A percentile compares a stretch with the other conserved stretches of the same genome.
phyloP scores from a whole-genome alignment of 2,329 filamentous ascomycete species.

The Pseudocercospora fijiensis region DNA sequence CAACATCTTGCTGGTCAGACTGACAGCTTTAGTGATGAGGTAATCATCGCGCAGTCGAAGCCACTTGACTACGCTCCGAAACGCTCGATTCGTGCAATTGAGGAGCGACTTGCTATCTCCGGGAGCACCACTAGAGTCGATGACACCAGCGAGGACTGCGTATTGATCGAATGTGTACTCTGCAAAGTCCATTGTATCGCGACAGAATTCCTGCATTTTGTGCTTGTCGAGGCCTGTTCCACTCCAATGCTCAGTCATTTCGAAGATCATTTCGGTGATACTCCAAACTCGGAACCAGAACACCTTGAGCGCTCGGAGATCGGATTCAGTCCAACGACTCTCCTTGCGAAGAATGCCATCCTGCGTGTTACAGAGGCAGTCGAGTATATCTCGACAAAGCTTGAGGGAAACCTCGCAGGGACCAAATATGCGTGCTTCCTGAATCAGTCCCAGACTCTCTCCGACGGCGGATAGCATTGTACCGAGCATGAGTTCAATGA shows the following conservation, averaged over 20 bases:
- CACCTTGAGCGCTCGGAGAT: slow-evolving; percentile 65
- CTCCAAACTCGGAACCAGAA: slow-evolving; percentile 88
- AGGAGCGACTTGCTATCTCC: slow-evolving; percentile 55
- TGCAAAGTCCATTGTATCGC: slow-evolving; percentile 92
- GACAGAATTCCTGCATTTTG: slow-evolving; percentile 86
- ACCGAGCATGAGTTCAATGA: slow-evolving; percentile 58
- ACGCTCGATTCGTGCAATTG: slow-evolving; percentile 62
- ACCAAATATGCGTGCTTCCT: slow-evolving; percentile 58
- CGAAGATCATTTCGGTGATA: slow-evolving; percentile 75
- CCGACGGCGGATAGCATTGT: slow-evolving; percentile 58
- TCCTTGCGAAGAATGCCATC: slow-evolving; percentile 61
- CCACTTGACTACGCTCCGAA: slow-evolving; percentile 72
- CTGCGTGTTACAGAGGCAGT: slow-evolving; percentile 63
- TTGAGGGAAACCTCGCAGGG: slow-evolving; percentile 61
- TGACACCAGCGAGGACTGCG: slow-evolving; percentile 72
- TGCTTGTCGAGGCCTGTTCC: slow-evolving; percentile 66
- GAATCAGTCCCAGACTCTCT: slow-evolving; percentile 57
- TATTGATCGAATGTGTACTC: slow-evolving; percentile 83
- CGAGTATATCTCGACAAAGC: slow-evolving; percentile 61
- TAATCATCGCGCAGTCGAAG: slow-evolving; percentile 85
- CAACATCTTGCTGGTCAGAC: slow-evolving; percentile 80
- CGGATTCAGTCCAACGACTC: slow-evolving; percentile 54
- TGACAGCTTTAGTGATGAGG: slow-evolving; percentile 77
- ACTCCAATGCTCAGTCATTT: slow-evolving; percentile 82
- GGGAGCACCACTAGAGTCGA: slow-evolving; percentile 45